These are phyloP conservation scores for Eleusine coracana DNA, from an alignment of 176 grass and related monocot species.

Conservation along the genomic window DNA sequence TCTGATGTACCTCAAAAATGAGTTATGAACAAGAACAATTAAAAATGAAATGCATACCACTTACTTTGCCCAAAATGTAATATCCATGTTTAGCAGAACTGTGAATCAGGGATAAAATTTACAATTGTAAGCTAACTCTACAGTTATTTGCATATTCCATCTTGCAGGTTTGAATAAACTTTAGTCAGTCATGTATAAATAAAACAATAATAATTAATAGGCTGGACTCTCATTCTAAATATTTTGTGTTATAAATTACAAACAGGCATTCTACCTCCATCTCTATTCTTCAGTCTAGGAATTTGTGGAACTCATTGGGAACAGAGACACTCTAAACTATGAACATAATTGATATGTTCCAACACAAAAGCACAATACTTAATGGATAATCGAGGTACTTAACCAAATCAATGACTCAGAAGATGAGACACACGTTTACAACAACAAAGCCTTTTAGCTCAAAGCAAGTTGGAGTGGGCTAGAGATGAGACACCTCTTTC, in stretches of 20 bases:
- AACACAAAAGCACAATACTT: background rate
- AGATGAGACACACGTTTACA: background rate
- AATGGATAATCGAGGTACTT: background rate
- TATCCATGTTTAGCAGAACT: slow-evolving; percentile 32
- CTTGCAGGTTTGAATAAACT: slow-evolving; percentile 23
- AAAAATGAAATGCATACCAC: slow-evolving; percentile 6
- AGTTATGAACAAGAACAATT: slow-evolving; percentile 12
- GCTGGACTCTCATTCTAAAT: background rate
- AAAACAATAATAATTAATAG: background rate
- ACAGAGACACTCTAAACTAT: background rate
- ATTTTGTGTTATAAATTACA: background rate
- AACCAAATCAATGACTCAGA: background rate
- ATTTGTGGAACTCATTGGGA: slow-evolving; percentile 2
- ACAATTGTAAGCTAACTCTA: background rate
- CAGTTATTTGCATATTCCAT: slow-evolving; percentile 16
- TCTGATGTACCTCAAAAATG: slow-evolving; percentile 15
- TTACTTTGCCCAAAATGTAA: slow-evolving; percentile 18
- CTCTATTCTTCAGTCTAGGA: background rate
- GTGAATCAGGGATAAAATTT: slow-evolving; percentile 6
- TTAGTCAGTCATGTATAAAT: background rate
- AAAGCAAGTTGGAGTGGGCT: background rate
- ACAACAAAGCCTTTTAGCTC: background rate
- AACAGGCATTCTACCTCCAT: slow-evolving; percentile 13
- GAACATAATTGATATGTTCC: background rate
- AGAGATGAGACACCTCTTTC: background rate